These are phyloP conservation scores for Ganoderma leucocontextum DNA, from an alignment of 1,284 basidiomycete species.

Conservation along the genomic window DNA sequence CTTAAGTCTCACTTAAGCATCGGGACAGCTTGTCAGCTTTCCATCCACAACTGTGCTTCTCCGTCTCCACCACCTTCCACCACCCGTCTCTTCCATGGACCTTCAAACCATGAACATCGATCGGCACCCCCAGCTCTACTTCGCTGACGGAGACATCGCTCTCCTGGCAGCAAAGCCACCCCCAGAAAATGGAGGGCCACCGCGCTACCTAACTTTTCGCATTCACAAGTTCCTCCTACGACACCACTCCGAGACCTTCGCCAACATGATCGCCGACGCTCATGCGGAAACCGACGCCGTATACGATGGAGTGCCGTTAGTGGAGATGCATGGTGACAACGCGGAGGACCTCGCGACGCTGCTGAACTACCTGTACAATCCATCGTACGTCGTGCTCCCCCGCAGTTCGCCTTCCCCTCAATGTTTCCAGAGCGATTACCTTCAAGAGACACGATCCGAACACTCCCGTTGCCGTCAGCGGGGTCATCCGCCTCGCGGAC, in stretches of 20 bases:
- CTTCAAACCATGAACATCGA: background rate
- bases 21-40: no score
- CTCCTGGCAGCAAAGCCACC: conserved; percentile 51
- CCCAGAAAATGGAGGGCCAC: conserved; percentile 37
- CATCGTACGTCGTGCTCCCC: conserved; percentile 18
- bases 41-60: background rate
- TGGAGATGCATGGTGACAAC: conserved; percentile 27
- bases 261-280: conserved; percentile 70
- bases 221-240: conserved; percentile 73
- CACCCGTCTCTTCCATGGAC: background rate
- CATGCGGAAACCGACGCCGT: conserved; percentile 1
- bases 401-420: background rate
- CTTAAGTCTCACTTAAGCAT: no score
- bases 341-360: conserved; percentile 47
- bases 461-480: conserved; percentile 47
- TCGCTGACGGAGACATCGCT: conserved; percentile 72
- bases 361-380: conserved; percentile 60
- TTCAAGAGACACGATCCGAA: conserved; percentile 30
- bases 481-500: conserved; percentile 66
- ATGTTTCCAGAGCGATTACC: background rate
- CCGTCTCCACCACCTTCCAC: background rate
- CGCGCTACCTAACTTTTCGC: conserved; percentile 53
- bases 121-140: conserved; percentile 68
- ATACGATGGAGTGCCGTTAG: conserved; percentile 32
- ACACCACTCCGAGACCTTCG: conserved; percentile 69